Evolutionary conservation across 176 grass and related monocot genomes (phyloP).

Genomic region (Oryza meridionalis): DNA sequence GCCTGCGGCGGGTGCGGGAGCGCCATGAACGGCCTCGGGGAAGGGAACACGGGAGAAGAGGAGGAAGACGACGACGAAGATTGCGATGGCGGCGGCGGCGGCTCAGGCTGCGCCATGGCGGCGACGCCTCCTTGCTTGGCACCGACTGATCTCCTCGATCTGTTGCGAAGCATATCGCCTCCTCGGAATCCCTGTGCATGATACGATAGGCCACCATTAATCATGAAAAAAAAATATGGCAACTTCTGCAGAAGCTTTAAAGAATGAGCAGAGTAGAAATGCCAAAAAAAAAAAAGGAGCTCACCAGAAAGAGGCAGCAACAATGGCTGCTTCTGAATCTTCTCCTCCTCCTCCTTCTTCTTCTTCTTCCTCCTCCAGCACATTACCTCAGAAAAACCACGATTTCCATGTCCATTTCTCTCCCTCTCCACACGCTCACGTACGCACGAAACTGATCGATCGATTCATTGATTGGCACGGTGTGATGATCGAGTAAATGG

Average conservation of each 20-base stretch:
- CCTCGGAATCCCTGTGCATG: constrained; percentile 26
- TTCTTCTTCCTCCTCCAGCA: neutral
- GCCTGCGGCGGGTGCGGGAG: constrained; percentile 37
- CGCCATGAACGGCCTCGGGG: constrained; percentile 65
- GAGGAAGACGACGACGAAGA: constrained; percentile 36
- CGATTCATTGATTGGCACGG: neutral
- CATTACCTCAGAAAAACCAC: constrained; percentile 13
- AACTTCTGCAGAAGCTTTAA: constrained; percentile 49
- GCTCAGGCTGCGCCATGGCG: constrained; percentile 53
- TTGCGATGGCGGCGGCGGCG: neutral
- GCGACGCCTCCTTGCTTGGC: constrained; percentile 46
- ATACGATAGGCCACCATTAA: constrained; percentile 30
- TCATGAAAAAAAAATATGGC: constrained; percentile 55
- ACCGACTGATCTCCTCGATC: constrained; percentile 62
- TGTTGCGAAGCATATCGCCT: constrained; percentile 64
- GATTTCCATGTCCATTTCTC: neutral
- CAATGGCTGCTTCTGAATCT: constrained; percentile 24
- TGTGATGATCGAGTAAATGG: neutral
- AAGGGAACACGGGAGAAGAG: constrained; percentile 43
- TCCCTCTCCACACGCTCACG: neutral
- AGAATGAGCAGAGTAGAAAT: constrained; percentile 45
- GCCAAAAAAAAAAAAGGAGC: neutral
- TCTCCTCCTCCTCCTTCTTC: neutral
- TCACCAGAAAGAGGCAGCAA: constrained; percentile 55
- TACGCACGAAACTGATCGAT: neutral